Conservation (phyloP, 768 basidiomycete species). For the Leccinum boreale region DNA sequence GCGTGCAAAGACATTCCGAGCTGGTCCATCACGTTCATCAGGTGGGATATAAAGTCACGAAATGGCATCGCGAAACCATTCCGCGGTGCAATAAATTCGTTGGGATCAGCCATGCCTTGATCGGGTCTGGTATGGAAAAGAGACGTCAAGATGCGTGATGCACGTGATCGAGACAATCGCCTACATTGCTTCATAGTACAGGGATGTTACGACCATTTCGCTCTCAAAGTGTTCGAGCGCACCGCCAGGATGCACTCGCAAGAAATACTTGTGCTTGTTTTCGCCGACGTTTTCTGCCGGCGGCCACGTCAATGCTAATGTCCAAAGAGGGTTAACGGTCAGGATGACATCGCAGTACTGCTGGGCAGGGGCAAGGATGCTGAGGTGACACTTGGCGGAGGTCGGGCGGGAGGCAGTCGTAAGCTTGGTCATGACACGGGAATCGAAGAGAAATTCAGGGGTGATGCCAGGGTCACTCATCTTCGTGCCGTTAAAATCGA, state of each 20-base stretch:
- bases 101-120: conserved; percentile 69
- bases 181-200: conserved; percentile 86
- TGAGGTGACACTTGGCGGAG: conserved; percentile 73
- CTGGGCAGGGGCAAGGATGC: conserved; percentile 64
- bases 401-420: conserved; percentile 71
- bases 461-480: conserved; percentile 61
- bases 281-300: conserved; percentile 65
- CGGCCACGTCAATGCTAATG: conserved; percentile 73
- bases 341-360: conserved; percentile 83
- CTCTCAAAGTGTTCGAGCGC: conserved; percentile 85
- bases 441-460: conserved; percentile 71
- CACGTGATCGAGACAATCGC: conserved; percentile 24
- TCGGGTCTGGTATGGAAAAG: conserved; percentile 59
- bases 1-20: conserved; percentile 82
- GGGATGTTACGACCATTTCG: conserved; percentile 70
- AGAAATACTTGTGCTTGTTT: conserved; percentile 77
- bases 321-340: conserved; percentile 71
- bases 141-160: neutral
- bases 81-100: conserved; percentile 73
- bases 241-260: conserved; percentile 81
- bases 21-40: conserved; percentile 79
- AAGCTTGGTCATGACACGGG: conserved; percentile 72
- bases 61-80: conserved; percentile 87
- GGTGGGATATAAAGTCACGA: conserved; percentile 74
- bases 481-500: conserved; percentile 83